Evolutionary conservation across 2,329 filamentous ascomycete species (phyloP), one percentile per base, ranked within the genome.

Genomic region (Cladorrhinum sp.): DNA sequence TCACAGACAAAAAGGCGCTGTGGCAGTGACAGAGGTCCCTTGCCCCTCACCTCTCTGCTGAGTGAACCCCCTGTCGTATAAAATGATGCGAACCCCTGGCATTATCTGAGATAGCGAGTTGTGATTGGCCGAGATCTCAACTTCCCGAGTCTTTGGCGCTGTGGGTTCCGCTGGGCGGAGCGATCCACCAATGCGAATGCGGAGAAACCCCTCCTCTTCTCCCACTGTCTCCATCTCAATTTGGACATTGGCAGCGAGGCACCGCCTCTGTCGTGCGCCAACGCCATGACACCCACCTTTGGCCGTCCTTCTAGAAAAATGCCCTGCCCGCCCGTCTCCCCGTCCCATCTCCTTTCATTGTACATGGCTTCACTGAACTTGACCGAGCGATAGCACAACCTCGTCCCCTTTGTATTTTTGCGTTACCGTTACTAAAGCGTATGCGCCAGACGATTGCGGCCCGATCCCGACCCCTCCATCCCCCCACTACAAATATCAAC

Each of bases 371-470:
- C 41, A 20, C 18, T 29, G 45, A 29, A 23, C 41, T 25, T 24
- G 45, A 18, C 18, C 18, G 45, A 50, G 16, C 9, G 13, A 50
- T 24, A 50, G 29, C 22, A n/a, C 50, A 16, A 5, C 3, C 16
- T n/a, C 50, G 13, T 20, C 55, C 24, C 50, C 8, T 23, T 38
- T 32, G 24, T 50, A 36, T 16, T 49, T 20, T 24, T 23, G 48
- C 16, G 16, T 50, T 10, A 60, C 57, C 61, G 41, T 48, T 2
- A 60, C 53, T 58, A 49, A 63, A 58, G 60, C 65, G 57, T 38
- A 63, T 62, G 65, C 62, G 24, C 36, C 36, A 49, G 60, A 53
- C 52, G 50, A 63, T 41, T 54, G 57, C 55, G 23, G 49, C 62
- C 50, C 61, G 50, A 51, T 36, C 45, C 55, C 62, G 50, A 55